Evolutionary conservation across 2,329 filamentous ascomycete species (phyloP).

Genomic region (Phaeosphaeria sp.): DNA sequence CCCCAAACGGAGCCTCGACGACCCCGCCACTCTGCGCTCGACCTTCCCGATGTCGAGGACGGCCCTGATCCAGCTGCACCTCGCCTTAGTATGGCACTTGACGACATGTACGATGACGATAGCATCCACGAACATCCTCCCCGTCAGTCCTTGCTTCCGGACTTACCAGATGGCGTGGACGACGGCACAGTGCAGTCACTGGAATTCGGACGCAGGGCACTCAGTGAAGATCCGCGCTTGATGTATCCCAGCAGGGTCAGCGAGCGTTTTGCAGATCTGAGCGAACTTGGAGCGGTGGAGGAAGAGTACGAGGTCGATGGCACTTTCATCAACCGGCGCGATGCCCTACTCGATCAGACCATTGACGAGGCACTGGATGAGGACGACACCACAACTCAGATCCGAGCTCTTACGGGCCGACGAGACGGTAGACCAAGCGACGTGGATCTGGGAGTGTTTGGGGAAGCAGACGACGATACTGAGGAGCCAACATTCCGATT

Average conservation of each 20-base stretch:
- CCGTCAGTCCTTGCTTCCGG: slow-evolving; percentile 44
- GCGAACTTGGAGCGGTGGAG: slow-evolving; percentile 43
- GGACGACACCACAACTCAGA: slow-evolving; percentile 39
- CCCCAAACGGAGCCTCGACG: slow-evolving; percentile 46
- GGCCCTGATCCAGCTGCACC: slow-evolving; percentile 54
- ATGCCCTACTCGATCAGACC: slow-evolving; percentile 47
- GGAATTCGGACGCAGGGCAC: slow-evolving; percentile 52
- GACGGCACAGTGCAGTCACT: slow-evolving; percentile 58
- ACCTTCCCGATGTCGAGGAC: slow-evolving; percentile 55
- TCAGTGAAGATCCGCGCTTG: slow-evolving; percentile 48
- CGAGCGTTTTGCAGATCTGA: slow-evolving; percentile 59
- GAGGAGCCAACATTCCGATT: slow-evolving; percentile 50
- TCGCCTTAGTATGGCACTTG: slow-evolving; percentile 51
- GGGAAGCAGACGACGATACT: slow-evolving; percentile 38
- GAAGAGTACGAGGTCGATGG: slow-evolving; percentile 52
- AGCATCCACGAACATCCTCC: slow-evolving; percentile 50
- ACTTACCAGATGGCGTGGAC: slow-evolving; percentile 45
- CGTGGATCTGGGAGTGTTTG: slow-evolving; percentile 41
- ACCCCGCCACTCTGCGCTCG: slow-evolving; percentile 44
- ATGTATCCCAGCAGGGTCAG: slow-evolving; percentile 57
- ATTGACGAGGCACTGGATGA: slow-evolving; percentile 42
- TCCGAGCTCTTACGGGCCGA: slow-evolving; percentile 39
- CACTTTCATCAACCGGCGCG: slow-evolving; percentile 47
- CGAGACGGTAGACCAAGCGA: slow-evolving; percentile 39
- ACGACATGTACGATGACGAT: slow-evolving; percentile 53